These are phyloP conservation scores for Dioscorea dumetorum DNA, from an alignment of 106 monocot genomes.

Conservation along the genomic window DNA sequence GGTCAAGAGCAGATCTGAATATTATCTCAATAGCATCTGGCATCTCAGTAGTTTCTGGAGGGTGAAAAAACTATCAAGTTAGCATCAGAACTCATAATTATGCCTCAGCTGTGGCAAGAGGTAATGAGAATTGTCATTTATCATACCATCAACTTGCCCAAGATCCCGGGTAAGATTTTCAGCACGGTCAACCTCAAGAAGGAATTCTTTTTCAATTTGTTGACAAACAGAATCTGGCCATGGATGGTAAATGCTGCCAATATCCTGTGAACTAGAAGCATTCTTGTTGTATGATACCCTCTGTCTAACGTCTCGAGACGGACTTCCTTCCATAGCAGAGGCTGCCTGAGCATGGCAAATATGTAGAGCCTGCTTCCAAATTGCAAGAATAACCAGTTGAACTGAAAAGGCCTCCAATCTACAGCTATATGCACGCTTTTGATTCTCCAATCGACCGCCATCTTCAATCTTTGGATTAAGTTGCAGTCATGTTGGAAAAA, in stretches of 20 bases:
- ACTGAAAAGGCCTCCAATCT: conserved; percentile 74
- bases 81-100: neutral
- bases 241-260: conserved; percentile 27
- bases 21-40: conserved; percentile 95
- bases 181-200: conserved; percentile 63
- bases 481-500: too few species aligned
- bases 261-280: conserved; percentile 15
- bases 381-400: conserved; percentile 86
- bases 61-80: neutral
- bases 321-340: conserved; percentile 51
- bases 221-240: conserved; percentile 26
- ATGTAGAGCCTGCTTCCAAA: conserved; percentile 94
- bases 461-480: conserved; percentile 28
- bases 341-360: conserved; percentile 72
- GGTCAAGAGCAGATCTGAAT: conserved; percentile 70
- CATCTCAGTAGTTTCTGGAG: conserved; percentile 78
- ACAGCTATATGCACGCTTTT: too few species aligned
- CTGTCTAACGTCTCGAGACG: conserved; percentile 32
- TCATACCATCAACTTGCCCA: conserved; percentile 62
- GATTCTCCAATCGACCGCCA: conserved; percentile 37
- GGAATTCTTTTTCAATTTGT: conserved; percentile 75
- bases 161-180: conserved; percentile 66
- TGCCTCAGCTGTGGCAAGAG: too few species aligned
- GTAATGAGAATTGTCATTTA: neutral
- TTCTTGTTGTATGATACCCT: conserved; percentile 11